A percentile compares a stretch with the other conserved stretches of the same genome.
Evolutionary conservation across 2,329 filamentous ascomycete genomes (phyloP).

Genomic region (Aspergillus fructus): DNA sequence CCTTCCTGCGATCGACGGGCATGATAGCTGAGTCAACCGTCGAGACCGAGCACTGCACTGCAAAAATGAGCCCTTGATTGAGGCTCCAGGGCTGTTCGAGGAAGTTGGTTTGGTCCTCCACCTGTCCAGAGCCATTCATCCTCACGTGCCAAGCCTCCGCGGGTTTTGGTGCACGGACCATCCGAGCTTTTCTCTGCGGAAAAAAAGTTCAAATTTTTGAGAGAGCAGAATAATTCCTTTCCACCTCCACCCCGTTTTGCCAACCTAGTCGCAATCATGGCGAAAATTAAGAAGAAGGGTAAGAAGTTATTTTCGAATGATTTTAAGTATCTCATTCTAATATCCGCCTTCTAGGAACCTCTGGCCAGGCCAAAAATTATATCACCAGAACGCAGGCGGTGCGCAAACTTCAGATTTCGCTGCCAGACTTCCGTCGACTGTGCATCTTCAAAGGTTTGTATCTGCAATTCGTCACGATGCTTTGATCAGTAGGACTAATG

Average conservation of each 20-base stretch:
- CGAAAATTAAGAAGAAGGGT: conserved; percentile 86
- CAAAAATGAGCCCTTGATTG: neutral
- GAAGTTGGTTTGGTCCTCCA: conserved; percentile 5
- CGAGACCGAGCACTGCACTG: conserved; percentile 10
- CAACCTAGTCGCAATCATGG: conserved; percentile 52
- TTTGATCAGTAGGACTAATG: conserved; percentile 15
- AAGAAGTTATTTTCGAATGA: conserved; percentile 17
- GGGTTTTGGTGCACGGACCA: conserved; percentile 34
- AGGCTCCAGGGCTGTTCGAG: neutral
- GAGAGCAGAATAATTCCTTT: conserved; percentile 39
- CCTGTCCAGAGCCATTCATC: conserved; percentile 17
- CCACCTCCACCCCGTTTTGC: conserved; percentile 25
- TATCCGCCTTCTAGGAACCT: conserved; percentile 56
- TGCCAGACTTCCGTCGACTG: conserved; percentile 94
- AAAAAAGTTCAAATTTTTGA: conserved; percentile 18
- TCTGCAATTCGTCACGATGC: neutral
- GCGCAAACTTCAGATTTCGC: conserved; percentile 93
- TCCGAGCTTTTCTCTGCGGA: conserved; percentile 18
- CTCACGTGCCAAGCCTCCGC: conserved; percentile 24
- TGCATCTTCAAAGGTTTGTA: conserved; percentile 93
- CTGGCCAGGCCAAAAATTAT: conserved; percentile 96
- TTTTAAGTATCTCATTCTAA: neutral
- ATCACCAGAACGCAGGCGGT: conserved; percentile 96
- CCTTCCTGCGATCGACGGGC: conserved; percentile 59
- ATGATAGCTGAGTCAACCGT: conserved; percentile 34